Evolutionary conservation across 352 stramenopile genomes (phyloP).

Genomic region (Globisporangium nodosum): DNA sequence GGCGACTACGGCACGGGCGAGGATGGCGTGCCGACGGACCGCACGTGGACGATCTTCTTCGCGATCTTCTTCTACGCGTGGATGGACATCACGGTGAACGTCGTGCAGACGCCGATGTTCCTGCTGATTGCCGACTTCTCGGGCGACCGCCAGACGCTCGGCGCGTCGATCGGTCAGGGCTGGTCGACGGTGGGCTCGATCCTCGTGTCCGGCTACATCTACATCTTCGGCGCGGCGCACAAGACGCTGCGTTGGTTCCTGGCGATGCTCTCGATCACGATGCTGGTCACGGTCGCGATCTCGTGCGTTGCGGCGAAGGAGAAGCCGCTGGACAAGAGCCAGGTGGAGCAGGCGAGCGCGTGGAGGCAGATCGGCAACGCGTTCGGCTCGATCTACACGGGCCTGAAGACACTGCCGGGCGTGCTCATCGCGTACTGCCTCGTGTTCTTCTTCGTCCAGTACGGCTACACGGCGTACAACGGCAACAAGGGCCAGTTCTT

Average conservation of each 20-base stretch:
- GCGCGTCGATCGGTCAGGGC: constrained; percentile 18
- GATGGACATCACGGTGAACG: background rate
- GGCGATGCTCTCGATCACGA: constrained; percentile 18
- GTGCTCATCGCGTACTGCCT: constrained; percentile 39
- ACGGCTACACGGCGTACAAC: constrained; percentile 51
- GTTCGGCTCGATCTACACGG: constrained; percentile 38
- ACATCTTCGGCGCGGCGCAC: constrained; percentile 23
- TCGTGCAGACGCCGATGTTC: background rate
- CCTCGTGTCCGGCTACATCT: constrained; percentile 27
- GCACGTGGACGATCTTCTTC: constrained; percentile 31
- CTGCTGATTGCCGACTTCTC: background rate
- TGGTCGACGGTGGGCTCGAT: constrained; percentile 24
- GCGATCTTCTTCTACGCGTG: constrained; percentile 14
- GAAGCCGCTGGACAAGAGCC: constrained; percentile 10
- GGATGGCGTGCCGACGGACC: background rate
- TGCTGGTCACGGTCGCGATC: constrained; percentile 15
- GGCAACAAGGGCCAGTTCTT: constrained; percentile 52
- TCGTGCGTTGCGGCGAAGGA: constrained; percentile 17
- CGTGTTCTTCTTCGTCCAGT: constrained; percentile 41
- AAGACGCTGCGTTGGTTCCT: constrained; percentile 22
- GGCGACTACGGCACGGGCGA: background rate
- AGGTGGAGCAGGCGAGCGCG: constrained; percentile 10
- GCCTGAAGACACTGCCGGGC: constrained; percentile 33
- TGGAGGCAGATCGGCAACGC: constrained; percentile 25
- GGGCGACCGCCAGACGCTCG: constrained; percentile 27